These are phyloP conservation scores for Schizothecium vesticola DNA, from an alignment of 495 filamentous ascomycete genomes.

Conservation along the genomic window DNA sequence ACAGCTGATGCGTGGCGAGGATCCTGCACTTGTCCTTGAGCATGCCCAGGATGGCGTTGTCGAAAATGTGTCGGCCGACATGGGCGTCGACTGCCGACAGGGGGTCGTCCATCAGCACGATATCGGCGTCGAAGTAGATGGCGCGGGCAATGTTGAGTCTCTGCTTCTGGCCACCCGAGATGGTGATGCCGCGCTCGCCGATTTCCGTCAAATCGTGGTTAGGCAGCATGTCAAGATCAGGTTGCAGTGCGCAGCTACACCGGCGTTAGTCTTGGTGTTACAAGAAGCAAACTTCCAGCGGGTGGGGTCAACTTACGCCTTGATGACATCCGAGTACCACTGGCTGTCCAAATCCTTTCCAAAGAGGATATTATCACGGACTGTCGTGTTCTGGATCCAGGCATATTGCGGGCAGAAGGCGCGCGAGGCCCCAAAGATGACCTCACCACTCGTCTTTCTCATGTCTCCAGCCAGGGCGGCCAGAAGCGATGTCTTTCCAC, in stretches of 20 bases:
- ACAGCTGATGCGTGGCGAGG: constrained; percentile 89
- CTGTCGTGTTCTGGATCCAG: constrained; percentile 91
- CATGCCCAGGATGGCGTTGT: constrained; percentile 86
- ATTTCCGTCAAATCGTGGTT: constrained; percentile 69
- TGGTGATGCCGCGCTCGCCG: constrained; percentile 73
- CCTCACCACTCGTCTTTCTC: constrained; percentile 68
- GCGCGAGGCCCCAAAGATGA: constrained; percentile 68
- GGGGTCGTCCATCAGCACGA: constrained; percentile 81
- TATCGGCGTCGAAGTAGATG: constrained; percentile 77
- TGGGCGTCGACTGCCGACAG: constrained; percentile 81
- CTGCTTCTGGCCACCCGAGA: constrained; percentile 82
- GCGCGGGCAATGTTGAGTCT: constrained; percentile 78
- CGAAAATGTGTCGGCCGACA: constrained; percentile 91
- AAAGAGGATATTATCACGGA: constrained; percentile 86
- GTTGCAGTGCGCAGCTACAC: constrained; percentile 63
- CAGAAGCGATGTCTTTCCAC: constrained; percentile 86
- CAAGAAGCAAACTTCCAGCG: background rate
- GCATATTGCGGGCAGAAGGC: constrained; percentile 95
- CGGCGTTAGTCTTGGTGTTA: constrained; percentile 19
- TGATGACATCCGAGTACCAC: constrained; percentile 59
- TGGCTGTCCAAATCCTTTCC: constrained; percentile 65
- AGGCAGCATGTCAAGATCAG: constrained; percentile 71
- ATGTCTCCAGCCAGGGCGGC: constrained; percentile 92
- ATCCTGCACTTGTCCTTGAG: constrained; percentile 85
- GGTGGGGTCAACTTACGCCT: constrained; percentile 34